These are phyloP conservation scores for Austroboletus eburneus DNA, from an alignment of 768 basidiomycete species.

Conservation along the genomic window DNA sequence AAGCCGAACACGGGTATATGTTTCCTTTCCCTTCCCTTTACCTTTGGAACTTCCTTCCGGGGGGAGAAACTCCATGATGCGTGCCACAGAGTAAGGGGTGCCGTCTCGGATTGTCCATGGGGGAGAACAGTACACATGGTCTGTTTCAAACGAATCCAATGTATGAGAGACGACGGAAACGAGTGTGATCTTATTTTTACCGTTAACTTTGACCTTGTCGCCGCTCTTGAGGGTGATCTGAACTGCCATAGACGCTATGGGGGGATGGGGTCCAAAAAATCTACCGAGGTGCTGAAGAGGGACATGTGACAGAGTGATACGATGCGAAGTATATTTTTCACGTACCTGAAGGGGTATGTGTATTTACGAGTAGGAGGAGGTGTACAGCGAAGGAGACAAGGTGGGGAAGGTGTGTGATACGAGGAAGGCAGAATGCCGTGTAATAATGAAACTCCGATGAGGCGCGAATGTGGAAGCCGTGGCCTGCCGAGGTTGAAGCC, in stretches of 20 bases:
- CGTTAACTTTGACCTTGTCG: conserved; percentile 82
- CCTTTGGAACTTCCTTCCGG: conserved; percentile 69
- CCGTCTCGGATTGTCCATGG: conserved; percentile 90
- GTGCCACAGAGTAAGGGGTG: conserved; percentile 91
- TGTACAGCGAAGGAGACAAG: conserved; percentile 33
- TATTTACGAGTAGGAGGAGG: conserved; percentile 19
- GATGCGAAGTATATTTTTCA: conserved; percentile 14
- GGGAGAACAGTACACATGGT: conserved; percentile 96
- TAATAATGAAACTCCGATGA: conserved; percentile 33
- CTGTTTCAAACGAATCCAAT: conserved; percentile 45
- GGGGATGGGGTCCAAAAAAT: conserved; percentile 28
- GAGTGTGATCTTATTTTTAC: conserved; percentile 41
- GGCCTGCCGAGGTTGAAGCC: not conserved
- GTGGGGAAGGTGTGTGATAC: conserved; percentile 28
- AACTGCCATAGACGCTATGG: conserved; percentile 22
- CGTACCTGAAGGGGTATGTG: conserved; percentile 19
- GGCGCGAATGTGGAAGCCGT: conserved; percentile 30
- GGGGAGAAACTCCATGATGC: conserved; percentile 95
- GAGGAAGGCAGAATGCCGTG: conserved; percentile 23
- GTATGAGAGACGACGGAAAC: conserved; percentile 14
- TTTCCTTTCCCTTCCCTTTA: conserved; percentile 60
- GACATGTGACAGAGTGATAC: not conserved
- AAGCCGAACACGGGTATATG: conserved; percentile 79
- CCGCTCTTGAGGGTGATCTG: conserved; percentile 71
- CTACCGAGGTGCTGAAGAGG: conserved; percentile 7